phyloP scores from a whole-genome alignment of 2,329 filamentous ascomycete species.

The Drechslerella coelobrocha region DNA sequence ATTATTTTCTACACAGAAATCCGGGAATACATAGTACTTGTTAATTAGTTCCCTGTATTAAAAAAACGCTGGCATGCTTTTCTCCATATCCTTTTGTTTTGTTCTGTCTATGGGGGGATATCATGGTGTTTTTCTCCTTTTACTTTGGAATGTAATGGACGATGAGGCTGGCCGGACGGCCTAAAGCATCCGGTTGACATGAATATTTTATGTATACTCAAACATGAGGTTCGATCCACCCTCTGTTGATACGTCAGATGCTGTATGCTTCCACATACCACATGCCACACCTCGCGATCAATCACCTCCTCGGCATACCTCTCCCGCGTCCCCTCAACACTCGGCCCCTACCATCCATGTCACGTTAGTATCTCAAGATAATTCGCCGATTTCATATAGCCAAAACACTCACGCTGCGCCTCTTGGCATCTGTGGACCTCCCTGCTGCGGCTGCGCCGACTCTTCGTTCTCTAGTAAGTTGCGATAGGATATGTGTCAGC shows the following conservation, averaged over 20 bases:
- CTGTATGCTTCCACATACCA: neutral
- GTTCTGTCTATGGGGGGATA: conserved; percentile 47
- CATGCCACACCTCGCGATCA: neutral
- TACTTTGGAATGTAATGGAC: conserved; percentile 9
- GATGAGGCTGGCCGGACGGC: conserved; percentile 14
- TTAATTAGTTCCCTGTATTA: neutral
- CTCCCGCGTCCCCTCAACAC: conserved; percentile 82
- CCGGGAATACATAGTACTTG: too few species aligned
- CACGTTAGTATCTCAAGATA: conserved; percentile 73
- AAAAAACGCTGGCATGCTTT: conserved; percentile 12
- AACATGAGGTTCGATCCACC: conserved; percentile 26
- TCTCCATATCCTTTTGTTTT: conserved; percentile 1
- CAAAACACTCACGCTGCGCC: conserved; percentile 55
- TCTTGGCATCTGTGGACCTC: conserved; percentile 69
- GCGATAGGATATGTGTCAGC: conserved; percentile 14
- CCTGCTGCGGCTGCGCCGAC: conserved; percentile 77
- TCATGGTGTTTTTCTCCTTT: conserved; percentile 38
- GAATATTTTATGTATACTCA: conserved; percentile 38
- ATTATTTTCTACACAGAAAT: too few species aligned
- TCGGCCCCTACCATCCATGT: conserved; percentile 58
- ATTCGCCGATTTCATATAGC: neutral
- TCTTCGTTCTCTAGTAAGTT: conserved; percentile 77
- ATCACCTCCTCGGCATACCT: conserved; percentile 83
- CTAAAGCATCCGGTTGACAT: conserved; percentile 14
- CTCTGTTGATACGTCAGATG: conserved; percentile 1